A percentile compares a stretch with the other conserved stretches of the same genome.
Evolutionary conservation across 1,284 basidiomycete genomes (phyloP).

Genomic region (Baeospora myosura): DNA sequence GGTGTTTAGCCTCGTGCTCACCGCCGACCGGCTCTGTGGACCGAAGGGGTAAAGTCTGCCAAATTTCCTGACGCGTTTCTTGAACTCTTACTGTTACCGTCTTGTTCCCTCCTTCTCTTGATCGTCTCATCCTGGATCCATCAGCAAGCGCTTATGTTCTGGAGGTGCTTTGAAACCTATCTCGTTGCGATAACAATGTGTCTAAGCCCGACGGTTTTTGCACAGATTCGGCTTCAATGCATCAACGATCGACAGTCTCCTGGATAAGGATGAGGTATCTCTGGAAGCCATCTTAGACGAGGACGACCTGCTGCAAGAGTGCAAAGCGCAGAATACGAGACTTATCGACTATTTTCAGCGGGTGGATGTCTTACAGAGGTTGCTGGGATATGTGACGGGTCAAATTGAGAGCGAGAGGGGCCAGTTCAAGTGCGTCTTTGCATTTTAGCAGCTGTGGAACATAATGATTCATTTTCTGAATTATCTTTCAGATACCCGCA

Average conservation of each 20-base stretch:
- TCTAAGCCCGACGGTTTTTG: not conserved
- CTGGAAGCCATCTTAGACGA: conserved; percentile 92
- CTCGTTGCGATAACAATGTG: not conserved
- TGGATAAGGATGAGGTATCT: conserved; percentile 77
- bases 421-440: conserved; percentile 5
- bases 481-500: conserved; percentile 72
- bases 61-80: too few species aligned
- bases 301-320: conserved; percentile 90
- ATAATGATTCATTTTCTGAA: conserved; percentile 4
- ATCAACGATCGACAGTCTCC: conserved; percentile 73
- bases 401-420: conserved; percentile 69
- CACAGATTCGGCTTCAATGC: conserved; percentile 80
- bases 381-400: conserved; percentile 81
- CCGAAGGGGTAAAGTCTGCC: too few species aligned
- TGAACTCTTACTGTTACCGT: too few species aligned
- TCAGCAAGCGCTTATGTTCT: conserved; percentile 4
- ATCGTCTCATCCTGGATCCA: not conserved
- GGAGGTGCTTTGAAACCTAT: conserved; percentile 2
- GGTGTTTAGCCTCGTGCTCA: too few species aligned
- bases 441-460: conserved; percentile 6
- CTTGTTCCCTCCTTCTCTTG: not conserved
- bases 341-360: conserved; percentile 82
- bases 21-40: too few species aligned
- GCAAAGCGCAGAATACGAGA: conserved; percentile 89
- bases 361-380: conserved; percentile 70